Base-by-base conservation (phyloP, 495 filamentous ascomycete genomes). In the Gamarada debralockiae region DNA sequence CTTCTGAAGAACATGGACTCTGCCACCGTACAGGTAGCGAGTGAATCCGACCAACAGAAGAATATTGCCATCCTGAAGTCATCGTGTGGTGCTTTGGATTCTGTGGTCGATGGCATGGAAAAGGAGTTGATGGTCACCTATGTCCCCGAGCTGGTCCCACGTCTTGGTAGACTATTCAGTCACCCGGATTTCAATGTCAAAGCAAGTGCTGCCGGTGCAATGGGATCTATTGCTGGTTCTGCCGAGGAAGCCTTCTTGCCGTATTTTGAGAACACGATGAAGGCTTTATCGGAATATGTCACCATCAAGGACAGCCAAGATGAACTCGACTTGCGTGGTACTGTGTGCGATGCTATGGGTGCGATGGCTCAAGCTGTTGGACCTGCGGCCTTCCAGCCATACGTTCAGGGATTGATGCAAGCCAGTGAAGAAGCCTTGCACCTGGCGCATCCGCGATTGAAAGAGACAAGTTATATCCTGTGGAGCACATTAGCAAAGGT, bases 401-500 rank as follows among this genome's bases (percentile, higher is more conserved):
- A 90, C 63, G 92, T 97, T 27, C 75, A 84, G 61, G 89, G 86
- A 24, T 73, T 98, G 41, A 93, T 98, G 85, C 73, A 84, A 52
- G 86, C 92, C 17, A 92, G 89, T 52, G 90, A 97, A 69, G 92
- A 97, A 67, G 93, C 85, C 31, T 75, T 97, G 2, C 82, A 93
- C 63, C 83, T 98, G 1, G 92, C 86, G 50, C 90, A 96, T 71
- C 86, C 90, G 9, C 80, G 92, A 46, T 79, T 98, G 43, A 83
- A 88, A 65, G 95, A 98, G 71, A 97, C 90, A 48, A 95, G 89
- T 65, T 98, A 95, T 71, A 90, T 97, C 57, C 80, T 98, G 55
- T 98, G 93, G 91, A 89, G 89, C 60, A 87, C 84, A 21, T 84
- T 98, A 68, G 85, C 93, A 44, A 95, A 92, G 70, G 90, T 98